Evolutionary conservation across 2,329 filamentous ascomycete genomes (phyloP).

Genomic region (Nemania sp.): DNA sequence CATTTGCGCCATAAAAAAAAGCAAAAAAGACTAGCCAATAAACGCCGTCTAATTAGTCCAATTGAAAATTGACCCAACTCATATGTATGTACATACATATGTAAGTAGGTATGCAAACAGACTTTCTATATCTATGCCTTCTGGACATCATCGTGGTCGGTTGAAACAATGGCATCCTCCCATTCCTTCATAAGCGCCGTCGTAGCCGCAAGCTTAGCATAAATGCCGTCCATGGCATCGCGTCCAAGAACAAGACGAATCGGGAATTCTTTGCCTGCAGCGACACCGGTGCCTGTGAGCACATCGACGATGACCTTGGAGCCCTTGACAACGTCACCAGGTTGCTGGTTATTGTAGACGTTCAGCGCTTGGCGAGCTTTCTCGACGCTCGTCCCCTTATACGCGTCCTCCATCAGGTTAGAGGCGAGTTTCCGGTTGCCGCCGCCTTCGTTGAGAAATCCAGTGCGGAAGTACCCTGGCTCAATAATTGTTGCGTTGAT

Average conservation of each 20-base stretch:
- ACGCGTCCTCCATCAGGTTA: slow-evolving; percentile 51
- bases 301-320: slow-evolving; percentile 65
- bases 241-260: slow-evolving; percentile 66
- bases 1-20: too few species aligned
- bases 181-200: slow-evolving; percentile 62
- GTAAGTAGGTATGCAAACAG: too few species aligned
- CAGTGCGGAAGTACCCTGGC: slow-evolving; percentile 66
- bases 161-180: slow-evolving; percentile 58
- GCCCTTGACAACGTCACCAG: slow-evolving; percentile 67
- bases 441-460: slow-evolving; percentile 57
- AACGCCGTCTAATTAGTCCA: too few species aligned
- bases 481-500: slow-evolving; percentile 59
- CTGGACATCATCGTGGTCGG: slow-evolving; percentile 51
- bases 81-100: too few species aligned
- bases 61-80: too few species aligned
- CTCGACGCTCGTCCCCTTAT: slow-evolving; percentile 47
- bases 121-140: slow-evolving; percentile 25
- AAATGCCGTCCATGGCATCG: slow-evolving; percentile 60
- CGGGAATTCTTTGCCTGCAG: slow-evolving; percentile 62
- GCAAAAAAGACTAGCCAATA: too few species aligned
- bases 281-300: slow-evolving; percentile 63
- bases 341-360: slow-evolving; percentile 60
- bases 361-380: slow-evolving; percentile 50
- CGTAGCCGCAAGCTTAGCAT: slow-evolving; percentile 58
- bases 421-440: slow-evolving; percentile 44